Conservation (phyloP, 1,139 yeast species). For the Saccharomyces hybrid region DNA sequence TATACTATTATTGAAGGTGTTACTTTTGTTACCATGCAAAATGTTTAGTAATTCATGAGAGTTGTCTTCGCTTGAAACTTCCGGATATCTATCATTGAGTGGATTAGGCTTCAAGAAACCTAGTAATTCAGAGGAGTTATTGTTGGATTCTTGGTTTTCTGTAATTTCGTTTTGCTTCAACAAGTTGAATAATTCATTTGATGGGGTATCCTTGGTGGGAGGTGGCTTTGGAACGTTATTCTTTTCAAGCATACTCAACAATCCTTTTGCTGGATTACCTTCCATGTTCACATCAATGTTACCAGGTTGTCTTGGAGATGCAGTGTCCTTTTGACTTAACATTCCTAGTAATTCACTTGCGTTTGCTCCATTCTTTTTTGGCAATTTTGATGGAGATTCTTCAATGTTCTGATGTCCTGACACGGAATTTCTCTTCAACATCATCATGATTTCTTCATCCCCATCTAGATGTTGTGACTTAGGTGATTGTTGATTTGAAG, state of each 20-base stretch:
- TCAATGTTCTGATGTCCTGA: slow-evolving; percentile 2
- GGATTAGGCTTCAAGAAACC: background rate
- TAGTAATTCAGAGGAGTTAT: background rate
- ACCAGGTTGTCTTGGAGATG: background rate
- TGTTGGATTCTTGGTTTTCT: background rate
- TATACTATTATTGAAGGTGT: background rate
- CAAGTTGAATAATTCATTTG: slow-evolving; percentile 10
- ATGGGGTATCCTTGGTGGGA: background rate
- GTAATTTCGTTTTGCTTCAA: slow-evolving; percentile 6
- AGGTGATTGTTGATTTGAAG: slow-evolving; percentile 4
- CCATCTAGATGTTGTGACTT: slow-evolving; percentile 1
- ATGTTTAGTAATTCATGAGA: slow-evolving; percentile 22
- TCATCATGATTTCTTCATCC: slow-evolving; percentile 11
- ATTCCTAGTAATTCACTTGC: slow-evolving; percentile 1
- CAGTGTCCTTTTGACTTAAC: background rate
- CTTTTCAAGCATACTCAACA: background rate
- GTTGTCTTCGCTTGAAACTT: slow-evolving; percentile 4
- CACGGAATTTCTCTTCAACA: slow-evolving; percentile 7
- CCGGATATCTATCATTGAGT: slow-evolving; percentile 6
- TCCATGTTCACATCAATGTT: background rate
- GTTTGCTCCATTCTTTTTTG: background rate
- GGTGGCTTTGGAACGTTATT: background rate
- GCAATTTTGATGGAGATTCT: background rate
- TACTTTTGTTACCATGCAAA: slow-evolving; percentile 9
- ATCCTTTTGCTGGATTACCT: background rate